Percentiles rank a stretch among this genome's conserved stretches.
Conservation (phyloP, 164 flowering plant species). For the Euptelea pleiosperma region DNA sequence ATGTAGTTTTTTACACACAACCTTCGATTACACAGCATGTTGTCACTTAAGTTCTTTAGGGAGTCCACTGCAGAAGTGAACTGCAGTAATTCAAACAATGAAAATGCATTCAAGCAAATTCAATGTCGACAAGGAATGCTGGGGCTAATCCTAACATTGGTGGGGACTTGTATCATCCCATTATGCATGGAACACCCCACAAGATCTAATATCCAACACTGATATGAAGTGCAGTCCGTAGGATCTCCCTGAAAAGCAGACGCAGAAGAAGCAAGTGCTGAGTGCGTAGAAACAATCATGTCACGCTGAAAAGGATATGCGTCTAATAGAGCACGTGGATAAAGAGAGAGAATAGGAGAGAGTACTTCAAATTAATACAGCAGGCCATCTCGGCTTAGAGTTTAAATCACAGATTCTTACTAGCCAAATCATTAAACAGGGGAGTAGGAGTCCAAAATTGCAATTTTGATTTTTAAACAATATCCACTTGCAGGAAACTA, state of each 20-base stretch:
- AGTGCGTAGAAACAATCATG: too few species aligned
- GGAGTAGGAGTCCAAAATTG: not conserved
- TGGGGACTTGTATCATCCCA: not conserved
- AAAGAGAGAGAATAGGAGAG: too few species aligned
- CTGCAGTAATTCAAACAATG: not conserved
- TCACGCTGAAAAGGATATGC: too few species aligned
- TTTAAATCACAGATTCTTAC: too few species aligned
- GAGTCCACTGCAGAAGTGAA: not conserved
- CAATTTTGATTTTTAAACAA: not conserved
- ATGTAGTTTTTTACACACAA: too few species aligned
- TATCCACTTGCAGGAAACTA: not conserved
- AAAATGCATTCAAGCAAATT: constrained; percentile 2
- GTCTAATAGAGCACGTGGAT: too few species aligned
- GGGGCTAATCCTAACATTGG: not conserved
- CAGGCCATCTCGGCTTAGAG: too few species aligned
- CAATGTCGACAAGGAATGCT: not conserved
- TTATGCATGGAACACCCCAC: not conserved
- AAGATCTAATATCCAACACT: not conserved
- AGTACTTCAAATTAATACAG: too few species aligned
- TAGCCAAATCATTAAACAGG: not conserved
- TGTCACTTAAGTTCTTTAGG: not conserved
- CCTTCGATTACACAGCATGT: too few species aligned
- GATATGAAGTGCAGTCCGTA: not conserved
- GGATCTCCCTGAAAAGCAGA: not conserved
- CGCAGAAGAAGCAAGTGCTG: not conserved